Base-by-base conservation (phyloP, 2,329 filamentous ascomycete species). In the Exutisphaerella laricina region DNA sequence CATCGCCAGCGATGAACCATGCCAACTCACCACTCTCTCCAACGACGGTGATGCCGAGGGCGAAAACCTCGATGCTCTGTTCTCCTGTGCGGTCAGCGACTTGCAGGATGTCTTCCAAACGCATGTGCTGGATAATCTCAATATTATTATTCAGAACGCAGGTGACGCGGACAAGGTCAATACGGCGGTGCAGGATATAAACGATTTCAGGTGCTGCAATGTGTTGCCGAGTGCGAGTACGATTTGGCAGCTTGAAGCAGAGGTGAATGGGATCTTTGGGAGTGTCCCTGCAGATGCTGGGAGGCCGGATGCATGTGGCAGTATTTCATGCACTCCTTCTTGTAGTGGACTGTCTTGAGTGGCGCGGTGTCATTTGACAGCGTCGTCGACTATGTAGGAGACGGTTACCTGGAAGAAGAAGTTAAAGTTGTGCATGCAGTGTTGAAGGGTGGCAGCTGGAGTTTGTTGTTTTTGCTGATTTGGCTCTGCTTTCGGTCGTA, bases 171-270 rank as follows among this genome's bases (percentile, higher is more conserved):
- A 26, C 17, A 23, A 31, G 5, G 43, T 48, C n/a, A 9, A 30
- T 14, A 28, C 23, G 5, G 49, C 47, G 4, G 40, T 54, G 21
- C 23, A 30, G 26, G 47, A 47, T 13, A 48, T 56, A 29, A 54
- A 54, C 32, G 41, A 18, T 6, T 49, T 48, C n/a, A 41, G 51
- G 5, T 56, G 53, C 36, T 56, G 48, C 45, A 56, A 54, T 28
- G 53, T 56, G 9, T 30, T 56, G n/a, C 51, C 53, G 1, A 47
- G 49, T 32, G 41, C 43, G 5, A 35, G 25, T 13, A 51, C 20
- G 9, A 21, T 35, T 3, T 35, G 18, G 33, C 8, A 8, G 12
- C 12, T 13, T 20, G 33, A 17, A 10, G 33, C 20, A 21, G 33
- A 6, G 17, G 23, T 7, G 6, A 12, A 26, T 7, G 23, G 23